Percentiles rank a stretch among this genome's conserved stretches.
Evolutionary conservation across 2,329 filamentous ascomycete species (phyloP).

Genomic region (Aureobasidium musti): DNA sequence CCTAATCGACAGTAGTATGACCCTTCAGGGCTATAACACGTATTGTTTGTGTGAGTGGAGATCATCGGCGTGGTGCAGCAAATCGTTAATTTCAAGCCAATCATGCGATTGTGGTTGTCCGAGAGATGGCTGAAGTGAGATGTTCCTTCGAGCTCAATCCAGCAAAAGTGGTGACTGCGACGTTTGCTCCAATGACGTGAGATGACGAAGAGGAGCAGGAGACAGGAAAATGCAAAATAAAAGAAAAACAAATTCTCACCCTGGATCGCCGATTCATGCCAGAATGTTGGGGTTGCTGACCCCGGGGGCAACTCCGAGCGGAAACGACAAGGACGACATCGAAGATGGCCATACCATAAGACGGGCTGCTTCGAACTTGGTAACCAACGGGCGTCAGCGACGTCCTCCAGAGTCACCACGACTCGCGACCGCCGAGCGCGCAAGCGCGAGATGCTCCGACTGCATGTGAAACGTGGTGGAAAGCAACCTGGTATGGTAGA

Average conservation of each 20-base stretch:
- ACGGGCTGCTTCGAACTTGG: background rate
- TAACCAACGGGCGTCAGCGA: background rate
- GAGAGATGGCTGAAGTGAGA: background rate
- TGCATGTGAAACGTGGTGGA: background rate
- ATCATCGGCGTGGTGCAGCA: background rate
- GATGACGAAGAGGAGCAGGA: background rate
- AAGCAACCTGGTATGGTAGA: background rate
- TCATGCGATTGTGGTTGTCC: conserved; percentile 7
- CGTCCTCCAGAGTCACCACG: background rate
- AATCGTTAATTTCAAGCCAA: background rate
- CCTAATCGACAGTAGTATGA: background rate
- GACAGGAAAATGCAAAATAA: background rate
- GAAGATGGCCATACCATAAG: background rate
- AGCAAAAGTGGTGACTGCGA: background rate
- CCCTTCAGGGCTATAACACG: too few relatives aligned
- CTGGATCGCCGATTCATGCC: background rate
- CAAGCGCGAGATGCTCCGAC: background rate
- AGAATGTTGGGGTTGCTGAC: background rate
- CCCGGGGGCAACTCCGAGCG: background rate
- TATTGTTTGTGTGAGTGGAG: background rate
- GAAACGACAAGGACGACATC: background rate
- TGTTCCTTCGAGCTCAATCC: background rate
- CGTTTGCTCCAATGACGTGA: background rate
- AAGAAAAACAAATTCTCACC: background rate
- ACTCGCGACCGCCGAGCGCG: background rate